Conservation (phyloP, 2,329 filamentous ascomycete species). For the Phialophora tarda region DNA sequence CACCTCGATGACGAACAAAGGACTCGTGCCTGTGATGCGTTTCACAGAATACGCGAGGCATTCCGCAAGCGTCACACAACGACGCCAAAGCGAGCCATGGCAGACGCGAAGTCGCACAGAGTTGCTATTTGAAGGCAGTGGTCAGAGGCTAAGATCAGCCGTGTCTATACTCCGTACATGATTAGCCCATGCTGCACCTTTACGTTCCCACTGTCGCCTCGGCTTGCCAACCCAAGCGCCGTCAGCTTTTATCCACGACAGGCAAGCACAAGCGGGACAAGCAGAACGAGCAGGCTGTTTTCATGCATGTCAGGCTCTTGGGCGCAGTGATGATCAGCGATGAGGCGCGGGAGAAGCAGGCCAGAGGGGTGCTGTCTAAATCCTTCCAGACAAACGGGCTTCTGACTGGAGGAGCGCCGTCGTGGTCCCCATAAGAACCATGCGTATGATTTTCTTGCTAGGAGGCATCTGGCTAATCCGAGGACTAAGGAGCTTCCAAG, state of each 20-base stretch:
- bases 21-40: constrained; percentile 5
- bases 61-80: background rate
- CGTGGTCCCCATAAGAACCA: constrained; percentile 1
- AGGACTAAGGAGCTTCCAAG: constrained; percentile 16
- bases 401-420: background rate
- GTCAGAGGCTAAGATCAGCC: constrained; percentile 18
- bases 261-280: constrained; percentile 30
- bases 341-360: constrained; percentile 30
- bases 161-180: background rate
- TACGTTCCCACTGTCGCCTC: constrained; percentile 13
- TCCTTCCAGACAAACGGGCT: background rate
- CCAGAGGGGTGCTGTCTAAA: constrained; percentile 8
- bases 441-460: constrained; percentile 17
- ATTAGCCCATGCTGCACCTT: constrained; percentile 11
- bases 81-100: constrained; percentile 1
- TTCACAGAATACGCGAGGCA: constrained; percentile 8
- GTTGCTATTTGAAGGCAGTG: constrained; percentile 23
- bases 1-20: background rate
- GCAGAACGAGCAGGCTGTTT: constrained; percentile 15
- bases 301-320: constrained; percentile 35
- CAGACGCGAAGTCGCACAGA: constrained; percentile 11
- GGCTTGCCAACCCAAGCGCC: constrained; percentile 2
- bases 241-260: constrained; percentile 17
- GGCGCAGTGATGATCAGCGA: constrained; percentile 32
- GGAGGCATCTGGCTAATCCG: constrained; percentile 14